Evolutionary conservation across 2,329 filamentous ascomycete genomes (phyloP), one percentile per base, ranked within the genome.

Genomic region (Chaetomiaceae sp.): DNA sequence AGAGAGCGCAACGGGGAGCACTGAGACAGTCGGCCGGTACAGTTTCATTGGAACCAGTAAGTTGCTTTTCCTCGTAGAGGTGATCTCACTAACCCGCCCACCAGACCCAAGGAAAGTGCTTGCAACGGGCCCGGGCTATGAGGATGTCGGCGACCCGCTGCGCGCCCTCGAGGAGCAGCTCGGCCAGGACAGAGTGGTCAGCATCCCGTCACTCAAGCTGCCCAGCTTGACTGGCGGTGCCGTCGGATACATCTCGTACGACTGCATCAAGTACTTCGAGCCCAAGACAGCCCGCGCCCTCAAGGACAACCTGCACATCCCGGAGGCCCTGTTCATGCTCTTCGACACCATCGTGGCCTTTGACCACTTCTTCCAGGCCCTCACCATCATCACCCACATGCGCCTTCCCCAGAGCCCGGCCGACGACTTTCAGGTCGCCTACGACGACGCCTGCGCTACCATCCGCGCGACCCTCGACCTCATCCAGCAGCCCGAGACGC

Each of bases 191-290:
- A 81, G 88, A 21, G 88, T 96, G 56, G 87, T 90, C 30, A 81
- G 87, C 35, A 82, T 99, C 3, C 91, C 93, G 0, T 88, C 85
- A 1, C 73, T 97, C 63, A 81, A 80, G 62, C 77, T 99, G 33
- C 93, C 93, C 45, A 87, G 89, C 21, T 74, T 99, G 71, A 89
- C 88, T 0, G 93, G 91, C 35, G 93, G 93, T 44, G 93, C 91
- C 12, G 89, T 99, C 62, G 93, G 93, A 53, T 99, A 97, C 68
- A 89, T 97, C 5, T 91, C 91, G 47, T 99, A 99, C 66, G 93
- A 99, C 67, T 99, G 93, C 68, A 89, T 99, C 62, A 85, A 86
- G 65, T 97, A 97, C 71, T 99, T 99, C 61, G 93, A 99, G 75
- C 93, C 93, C 55, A 95, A 91, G 77, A 97, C 93, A n/a, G 85